Evolutionary conservation across 1,139 yeast species (phyloP), one percentile per base, ranked within the genome.

Genomic region (Blastobotrys arbuscula): DNA sequence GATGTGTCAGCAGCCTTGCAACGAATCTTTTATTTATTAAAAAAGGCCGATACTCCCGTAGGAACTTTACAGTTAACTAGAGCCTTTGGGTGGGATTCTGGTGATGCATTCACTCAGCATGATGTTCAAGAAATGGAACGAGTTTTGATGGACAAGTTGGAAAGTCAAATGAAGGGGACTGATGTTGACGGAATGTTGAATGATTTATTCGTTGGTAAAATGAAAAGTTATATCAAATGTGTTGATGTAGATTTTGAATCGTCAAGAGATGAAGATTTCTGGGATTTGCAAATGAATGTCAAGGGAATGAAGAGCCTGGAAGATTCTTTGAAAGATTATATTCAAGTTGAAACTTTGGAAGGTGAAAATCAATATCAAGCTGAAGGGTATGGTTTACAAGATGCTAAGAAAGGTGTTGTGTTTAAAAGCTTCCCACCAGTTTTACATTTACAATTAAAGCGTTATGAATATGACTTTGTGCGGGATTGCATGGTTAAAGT

Each of bases 291-390:
- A 66, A 73, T 92, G 57, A 92, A 92, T 62, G 99, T 92, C 21
- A 88, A 87, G 64, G 88, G 92, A 28, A 76, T 89, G 73, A 75
- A 73, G 50, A 81, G 81, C 57, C 74, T 92, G 42, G 73, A 78
- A 53, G 83, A 82, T 45, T 83, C 97, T 0, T 92, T 92, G 65
- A 77, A 79, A 49, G 88, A 89, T 64, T 92, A 92, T 63, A 81
- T 90, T 49, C 95, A 88, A 59, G 82, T 84, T 39, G 99, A 92
- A 68, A 76, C 86, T 69, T 74, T 92, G 62, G 85, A 86, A 55
- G 99, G 97, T 28, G 98, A 94, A 63, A 92, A 92, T 65, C 94
- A 89, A 67, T 92, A 92, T 65, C 92, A 85, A 55, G 97, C 98
- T 0, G 90, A 90, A 39, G 96, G 85, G 42, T 82, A 70, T 62